Base-by-base conservation (phyloP, 2,329 filamentous ascomycete genomes). In the Gyromitra esculenta region DNA sequence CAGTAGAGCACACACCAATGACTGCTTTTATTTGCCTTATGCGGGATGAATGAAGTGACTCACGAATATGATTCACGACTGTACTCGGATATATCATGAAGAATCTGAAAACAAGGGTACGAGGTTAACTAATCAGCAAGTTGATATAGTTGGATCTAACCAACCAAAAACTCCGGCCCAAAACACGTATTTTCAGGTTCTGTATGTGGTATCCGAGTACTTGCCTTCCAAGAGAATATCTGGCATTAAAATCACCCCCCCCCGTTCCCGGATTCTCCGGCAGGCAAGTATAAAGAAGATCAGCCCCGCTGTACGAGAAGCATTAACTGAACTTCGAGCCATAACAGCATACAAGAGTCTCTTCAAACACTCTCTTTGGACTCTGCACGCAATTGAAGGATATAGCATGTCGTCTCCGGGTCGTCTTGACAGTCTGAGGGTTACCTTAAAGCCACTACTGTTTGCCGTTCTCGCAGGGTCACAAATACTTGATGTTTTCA, bases 401-500 rank as follows among this genome's bases (percentile, higher is more conserved):
- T 21, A 70, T 2, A 59, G 59, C 2, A 66, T 73, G 69, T 13
- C 60, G n/a, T 41, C 69, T 59, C 25, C 25, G 25, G 25, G 25
- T 31, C 48, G 11, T 31, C 60, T 73, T 11, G 69, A 73, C 3
- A 31, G 37, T 13, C 35, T 73, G 21, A 65, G 69, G 37, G 54
- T 45, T 5, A 50, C 48, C 39, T 48, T 68, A n/a, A 39, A 31
- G 5, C 63, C 63, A 35, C 41, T 73, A 39, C 54, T 66, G 5
- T 68, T 68, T 54, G 70, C 63, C 4, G 70, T 73, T 37, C 64
- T 73, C 25, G 70, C 70, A 5, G 63, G 70, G n/a, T 73, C 70
- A n/a, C 62, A 73, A 39, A 73, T 73, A 18, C 70, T 73, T 6
- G 70, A 73, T 39, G 45, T 73, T 31, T 50, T 73, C 25, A 73